Evolutionary conservation across 768 basidiomycete genomes (phyloP), one percentile per base, ranked within the genome.

Genomic region (Lactarius indigo): DNA sequence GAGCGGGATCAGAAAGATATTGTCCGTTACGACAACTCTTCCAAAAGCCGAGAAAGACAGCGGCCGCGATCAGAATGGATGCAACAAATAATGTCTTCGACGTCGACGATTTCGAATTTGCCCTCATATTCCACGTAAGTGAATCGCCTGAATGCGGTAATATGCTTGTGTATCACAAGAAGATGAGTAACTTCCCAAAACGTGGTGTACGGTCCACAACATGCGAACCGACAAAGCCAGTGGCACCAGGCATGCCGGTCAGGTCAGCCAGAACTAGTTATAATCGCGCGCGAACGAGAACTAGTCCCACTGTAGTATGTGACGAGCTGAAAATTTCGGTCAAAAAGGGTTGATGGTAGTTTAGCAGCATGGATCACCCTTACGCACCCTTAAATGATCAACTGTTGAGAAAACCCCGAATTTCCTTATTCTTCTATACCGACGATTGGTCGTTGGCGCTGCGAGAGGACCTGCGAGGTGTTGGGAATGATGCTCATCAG

Each of bases 61-160:
- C 20, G 17, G 63, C 64, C 3, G 35, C 33, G 12, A 18, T 39
- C 57, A 59, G 31, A 44, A 59, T 26, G 2, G 64, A 59, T 13
- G 47, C 52, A 26, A 47, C 57, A 15, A 59, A 41, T n/a, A n/a
- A n/a, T n/a, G 37, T 59, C 64, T 8, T 59, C 35, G 44, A 59
- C 23, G 18, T 33, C 56, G n/a, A 28, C 64, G 17, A 64, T 35
- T 39, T 59, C 64, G 28, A 64, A 52, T 18, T 59, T 59, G 37
- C 52, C 35, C 5, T 44, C 64, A 50, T 52, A 59, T 7, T 9
- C 15, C 20, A 23, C 64, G 28, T 60, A 64, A 9, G 64, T 50
- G 37, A 18, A 23, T 47, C 39, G 17, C 18, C 12, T 7, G 47
- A 28, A 31, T 50, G 64, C 13, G 37, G 42, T 17, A 57, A 23